Conservation (phyloP, 805 yeast genomes). For the Dipodascopsis uninucleata region DNA sequence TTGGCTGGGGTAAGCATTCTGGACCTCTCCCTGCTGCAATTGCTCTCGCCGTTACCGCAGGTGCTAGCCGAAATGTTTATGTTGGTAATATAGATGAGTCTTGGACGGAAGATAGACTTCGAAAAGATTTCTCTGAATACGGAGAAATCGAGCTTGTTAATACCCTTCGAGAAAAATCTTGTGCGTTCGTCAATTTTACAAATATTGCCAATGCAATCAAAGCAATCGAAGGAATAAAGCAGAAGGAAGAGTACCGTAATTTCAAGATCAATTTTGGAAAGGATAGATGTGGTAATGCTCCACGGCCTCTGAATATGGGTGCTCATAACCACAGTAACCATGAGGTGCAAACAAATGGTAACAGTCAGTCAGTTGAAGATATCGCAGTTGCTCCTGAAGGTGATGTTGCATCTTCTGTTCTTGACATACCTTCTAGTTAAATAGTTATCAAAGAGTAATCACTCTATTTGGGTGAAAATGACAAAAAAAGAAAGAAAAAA, state of each 20-base stretch:
- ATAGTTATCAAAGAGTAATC: background rate
- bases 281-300: conserved; percentile 92
- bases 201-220: conserved; percentile 86
- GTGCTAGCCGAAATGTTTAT: conserved; percentile 91
- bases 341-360: too few relatives aligned
- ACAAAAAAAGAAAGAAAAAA: conserved; percentile 1
- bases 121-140: conserved; percentile 70
- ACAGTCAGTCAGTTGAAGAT: too few relatives aligned
- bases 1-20: conserved; percentile 97
- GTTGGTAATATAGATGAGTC: conserved; percentile 62
- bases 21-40: conserved; percentile 87
- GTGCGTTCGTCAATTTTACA: conserved; percentile 89
- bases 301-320: conserved; percentile 44
- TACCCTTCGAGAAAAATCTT: conserved; percentile 73
- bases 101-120: conserved; percentile 52
- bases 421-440: background rate
- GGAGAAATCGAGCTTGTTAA: conserved; percentile 97
- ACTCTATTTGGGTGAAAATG: background rate
- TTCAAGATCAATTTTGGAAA: conserved; percentile 88
- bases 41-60: conserved; percentile 84
- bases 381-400: too few relatives aligned
- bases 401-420: background rate
- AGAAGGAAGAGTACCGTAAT: conserved; percentile 55
- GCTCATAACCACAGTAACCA: conserved; percentile 1
- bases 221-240: conserved; percentile 87